Conservation (phyloP, 2,329 filamentous ascomycete genomes). For the Sclerotinia borealis region DNA sequence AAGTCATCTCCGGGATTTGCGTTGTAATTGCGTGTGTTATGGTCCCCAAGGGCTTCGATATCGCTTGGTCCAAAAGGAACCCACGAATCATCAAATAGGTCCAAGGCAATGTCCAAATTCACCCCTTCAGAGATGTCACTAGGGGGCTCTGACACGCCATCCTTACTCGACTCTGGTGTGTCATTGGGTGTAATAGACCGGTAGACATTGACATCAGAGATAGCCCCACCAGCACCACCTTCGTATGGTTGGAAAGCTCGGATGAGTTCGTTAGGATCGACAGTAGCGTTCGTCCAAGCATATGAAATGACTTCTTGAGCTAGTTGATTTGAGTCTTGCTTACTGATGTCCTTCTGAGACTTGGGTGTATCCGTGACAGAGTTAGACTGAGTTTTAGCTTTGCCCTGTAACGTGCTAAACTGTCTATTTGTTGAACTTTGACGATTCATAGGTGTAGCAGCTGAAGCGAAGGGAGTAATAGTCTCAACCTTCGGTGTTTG, state of each 20-base stretch:
- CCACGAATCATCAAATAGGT: slow-evolving; percentile 38
- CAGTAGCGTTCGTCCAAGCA: slow-evolving; percentile 40
- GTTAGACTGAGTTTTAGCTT: slow-evolving; percentile 17
- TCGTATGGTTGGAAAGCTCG: slow-evolving; percentile 38
- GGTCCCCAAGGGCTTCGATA: slow-evolving; percentile 29
- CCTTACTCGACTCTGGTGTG: slow-evolving; percentile 59
- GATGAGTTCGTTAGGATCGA: slow-evolving; percentile 49
- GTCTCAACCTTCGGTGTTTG: slow-evolving; percentile 40
- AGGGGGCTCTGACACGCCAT: slow-evolving; percentile 53
- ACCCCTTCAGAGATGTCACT: slow-evolving; percentile 55
- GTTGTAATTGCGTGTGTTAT: slow-evolving; percentile 33
- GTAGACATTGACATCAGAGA: slow-evolving; percentile 49
- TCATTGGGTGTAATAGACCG: slow-evolving; percentile 54
- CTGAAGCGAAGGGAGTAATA: slow-evolving; percentile 27
- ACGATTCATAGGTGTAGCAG: slow-evolving; percentile 45
- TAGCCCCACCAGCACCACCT: slow-evolving; percentile 40
- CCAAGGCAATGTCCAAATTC: slow-evolving; percentile 46
- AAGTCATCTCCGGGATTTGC: slow-evolving; percentile 29
- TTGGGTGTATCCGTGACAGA: slow-evolving; percentile 21
- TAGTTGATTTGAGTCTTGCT: slow-evolving; percentile 26
- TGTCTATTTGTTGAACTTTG: slow-evolving; percentile 44
- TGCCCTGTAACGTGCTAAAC: slow-evolving; percentile 33
- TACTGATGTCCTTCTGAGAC: slow-evolving; percentile 24
- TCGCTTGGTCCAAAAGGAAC: slow-evolving; percentile 39
- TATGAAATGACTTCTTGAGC: slow-evolving; percentile 22